phyloP scores from a whole-genome alignment of 2,329 filamentous ascomycete genomes.

The Arthroderma sp. region DNA sequence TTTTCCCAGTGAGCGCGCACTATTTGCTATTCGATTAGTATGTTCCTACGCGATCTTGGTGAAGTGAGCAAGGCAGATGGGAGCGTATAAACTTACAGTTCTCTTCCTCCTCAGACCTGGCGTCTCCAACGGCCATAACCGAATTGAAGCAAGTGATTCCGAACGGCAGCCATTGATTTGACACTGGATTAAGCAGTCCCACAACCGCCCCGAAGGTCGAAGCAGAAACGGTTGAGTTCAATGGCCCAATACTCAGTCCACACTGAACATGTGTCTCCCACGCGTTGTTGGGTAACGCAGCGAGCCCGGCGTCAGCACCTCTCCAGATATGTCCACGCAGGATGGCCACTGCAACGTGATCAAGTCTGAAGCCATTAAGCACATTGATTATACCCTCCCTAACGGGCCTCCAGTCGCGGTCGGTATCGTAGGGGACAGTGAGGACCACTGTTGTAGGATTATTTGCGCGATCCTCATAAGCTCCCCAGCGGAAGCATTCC shows the following conservation, averaged over 20 bases:
- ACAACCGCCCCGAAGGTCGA: neutral
- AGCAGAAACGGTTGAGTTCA: neutral
- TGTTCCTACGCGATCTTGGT: too few relatives aligned
- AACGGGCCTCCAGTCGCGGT: neutral
- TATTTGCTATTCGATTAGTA: too few relatives aligned
- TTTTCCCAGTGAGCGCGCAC: too few relatives aligned
- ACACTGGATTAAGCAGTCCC: neutral
- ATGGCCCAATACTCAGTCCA: neutral
- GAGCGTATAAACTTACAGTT: neutral
- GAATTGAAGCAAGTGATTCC: conserved; percentile 1
- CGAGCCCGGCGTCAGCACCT: neutral
- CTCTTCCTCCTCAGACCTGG: neutral
- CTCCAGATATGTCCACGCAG: neutral
- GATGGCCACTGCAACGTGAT: neutral
- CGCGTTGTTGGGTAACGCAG: neutral
- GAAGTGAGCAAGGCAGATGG: too few relatives aligned
- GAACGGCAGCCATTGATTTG: neutral
- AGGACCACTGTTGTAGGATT: conserved; percentile 5
- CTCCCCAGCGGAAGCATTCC: neutral
- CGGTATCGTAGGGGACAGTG: conserved; percentile 4
- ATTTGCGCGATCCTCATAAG: neutral
- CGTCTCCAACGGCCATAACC: neutral
- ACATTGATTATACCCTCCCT: neutral
- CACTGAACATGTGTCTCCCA: neutral
- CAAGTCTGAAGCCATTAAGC: neutral